Evolutionary conservation across 2,329 filamentous ascomycete species (phyloP).

Genomic region (Neonectria magnoliae): DNA sequence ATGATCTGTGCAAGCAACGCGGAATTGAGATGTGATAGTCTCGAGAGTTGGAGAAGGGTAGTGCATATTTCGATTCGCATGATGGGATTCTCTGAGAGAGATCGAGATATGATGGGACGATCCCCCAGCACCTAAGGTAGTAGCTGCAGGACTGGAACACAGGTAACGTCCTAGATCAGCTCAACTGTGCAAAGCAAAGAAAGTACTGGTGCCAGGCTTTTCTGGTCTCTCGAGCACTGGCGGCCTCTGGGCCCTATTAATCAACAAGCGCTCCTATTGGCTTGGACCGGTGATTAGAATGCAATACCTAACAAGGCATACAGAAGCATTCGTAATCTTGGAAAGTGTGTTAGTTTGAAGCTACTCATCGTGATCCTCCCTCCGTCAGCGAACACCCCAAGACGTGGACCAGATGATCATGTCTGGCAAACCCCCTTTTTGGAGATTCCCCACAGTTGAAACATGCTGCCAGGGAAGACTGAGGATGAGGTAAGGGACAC

Average conservation of each 20-base stretch:
- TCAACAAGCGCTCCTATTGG: not conserved
- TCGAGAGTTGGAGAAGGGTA: conserved; percentile 5
- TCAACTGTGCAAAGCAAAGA: not conserved
- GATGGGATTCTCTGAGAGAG: not conserved
- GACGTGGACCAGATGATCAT: not conserved
- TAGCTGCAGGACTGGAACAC: not conserved
- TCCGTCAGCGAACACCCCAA: not conserved
- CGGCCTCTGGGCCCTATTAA: not conserved
- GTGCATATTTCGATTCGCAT: conserved; percentile 3
- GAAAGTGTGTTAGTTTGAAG: not conserved
- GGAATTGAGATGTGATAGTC: conserved; percentile 20
- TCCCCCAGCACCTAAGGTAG: conserved; percentile 3
- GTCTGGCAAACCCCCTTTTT: conserved; percentile 25
- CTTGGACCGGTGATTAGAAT: too few relatives aligned
- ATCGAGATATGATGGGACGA: conserved; percentile 13
- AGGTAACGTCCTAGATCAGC: not conserved
- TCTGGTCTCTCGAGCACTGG: not conserved
- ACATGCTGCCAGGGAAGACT: conserved; percentile 26
- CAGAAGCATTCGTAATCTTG: not conserved
- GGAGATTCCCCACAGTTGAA: conserved; percentile 30
- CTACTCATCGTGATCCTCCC: not conserved
- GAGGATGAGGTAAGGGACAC: conserved; percentile 23
- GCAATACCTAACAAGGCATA: not conserved
- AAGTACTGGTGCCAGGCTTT: not conserved
- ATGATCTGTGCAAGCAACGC: conserved; percentile 6